phyloP scores from a whole-genome alignment of 345 rosid genomes.

The Noccaea bulbosa region DNA sequence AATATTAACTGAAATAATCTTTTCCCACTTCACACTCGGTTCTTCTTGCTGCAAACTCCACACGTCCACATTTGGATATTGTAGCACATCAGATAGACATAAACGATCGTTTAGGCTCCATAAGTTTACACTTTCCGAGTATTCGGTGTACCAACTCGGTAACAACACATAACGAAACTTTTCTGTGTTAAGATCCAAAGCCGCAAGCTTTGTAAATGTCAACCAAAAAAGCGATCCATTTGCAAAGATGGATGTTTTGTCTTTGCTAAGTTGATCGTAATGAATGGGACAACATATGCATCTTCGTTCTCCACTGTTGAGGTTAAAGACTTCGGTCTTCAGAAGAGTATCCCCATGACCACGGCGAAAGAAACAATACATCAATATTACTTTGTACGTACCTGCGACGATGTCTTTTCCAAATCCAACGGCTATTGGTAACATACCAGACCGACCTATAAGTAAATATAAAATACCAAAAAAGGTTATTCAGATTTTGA shows the following conservation, averaged over 20 bases:
- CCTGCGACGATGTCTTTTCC: constrained; percentile 2
- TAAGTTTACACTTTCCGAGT: not conserved
- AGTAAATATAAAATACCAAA: too few species aligned
- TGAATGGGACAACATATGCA: not conserved
- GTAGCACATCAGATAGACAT: constrained; percentile 19
- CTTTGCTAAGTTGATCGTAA: not conserved
- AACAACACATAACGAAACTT: not conserved
- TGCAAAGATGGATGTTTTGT: not conserved
- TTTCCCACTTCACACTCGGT: constrained; percentile 27
- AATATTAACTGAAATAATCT: not conserved
- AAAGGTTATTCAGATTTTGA: too few species aligned
- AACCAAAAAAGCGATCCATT: constrained; percentile 2
- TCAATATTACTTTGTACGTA: not conserved
- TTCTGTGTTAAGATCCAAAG: constrained; percentile 7
- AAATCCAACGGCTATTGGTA: not conserved
- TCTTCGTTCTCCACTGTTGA: not conserved
- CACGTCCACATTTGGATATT: constrained; percentile 15
- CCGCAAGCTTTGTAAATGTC: not conserved
- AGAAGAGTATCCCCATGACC: not conserved
- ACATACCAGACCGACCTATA: not conserved
- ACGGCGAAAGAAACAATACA: not conserved
- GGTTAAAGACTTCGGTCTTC: not conserved
- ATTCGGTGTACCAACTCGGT: not conserved
- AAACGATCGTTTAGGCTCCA: constrained; percentile 8
- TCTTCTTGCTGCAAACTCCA: constrained; percentile 22